phyloP scores from a whole-genome alignment of 306 rosid genomes.

The Cucurbita argyrosperma region DNA sequence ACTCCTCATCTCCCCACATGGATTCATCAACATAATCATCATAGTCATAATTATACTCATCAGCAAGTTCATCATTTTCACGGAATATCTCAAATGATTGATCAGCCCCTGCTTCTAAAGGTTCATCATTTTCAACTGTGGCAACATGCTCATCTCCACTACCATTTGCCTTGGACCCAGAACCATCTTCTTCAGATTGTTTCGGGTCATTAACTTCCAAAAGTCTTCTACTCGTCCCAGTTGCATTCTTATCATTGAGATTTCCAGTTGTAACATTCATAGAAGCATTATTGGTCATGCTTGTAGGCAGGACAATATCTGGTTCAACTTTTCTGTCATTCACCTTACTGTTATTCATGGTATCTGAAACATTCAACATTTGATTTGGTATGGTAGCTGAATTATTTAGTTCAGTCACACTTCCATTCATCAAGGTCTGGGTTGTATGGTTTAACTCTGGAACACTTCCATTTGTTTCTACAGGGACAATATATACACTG shows the following conservation, averaged over 20 bases:
- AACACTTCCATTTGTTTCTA: slow-evolving; percentile 36
- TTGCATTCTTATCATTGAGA: slow-evolving; percentile 28
- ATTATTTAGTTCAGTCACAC: slow-evolving; percentile 9
- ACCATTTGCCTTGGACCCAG: slow-evolving; percentile 28
- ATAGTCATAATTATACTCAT: slow-evolving; percentile 82
- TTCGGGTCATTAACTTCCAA: slow-evolving; percentile 51
- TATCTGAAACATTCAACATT: slow-evolving; percentile 7
- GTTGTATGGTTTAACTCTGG: slow-evolving; percentile 24
- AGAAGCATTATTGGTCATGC: slow-evolving; percentile 34
- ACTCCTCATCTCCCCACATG: slow-evolving; percentile 97
- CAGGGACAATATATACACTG: slow-evolving; percentile 14
- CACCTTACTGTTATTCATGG: slow-evolving; percentile 9
- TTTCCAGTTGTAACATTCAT: slow-evolving; percentile 24
- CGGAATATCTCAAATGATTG: slow-evolving; percentile 82
- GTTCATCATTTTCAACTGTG: slow-evolving; percentile 60
- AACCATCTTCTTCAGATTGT: slow-evolving; percentile 34
- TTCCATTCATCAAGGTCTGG: slow-evolving; percentile 21
- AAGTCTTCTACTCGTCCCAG: slow-evolving; percentile 52
- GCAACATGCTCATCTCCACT: slow-evolving; percentile 40
- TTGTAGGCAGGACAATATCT: slow-evolving; percentile 36
- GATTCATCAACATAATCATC: slow-evolving; percentile 81
- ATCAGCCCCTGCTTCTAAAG: slow-evolving; percentile 78
- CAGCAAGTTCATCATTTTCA: slow-evolving; percentile 62
- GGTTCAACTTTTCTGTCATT: slow-evolving; percentile 26
- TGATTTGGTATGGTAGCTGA: slow-evolving; percentile 10